Conservation (phyloP, 1,284 basidiomycete genomes). For the Schizophyllum amplum region DNA sequence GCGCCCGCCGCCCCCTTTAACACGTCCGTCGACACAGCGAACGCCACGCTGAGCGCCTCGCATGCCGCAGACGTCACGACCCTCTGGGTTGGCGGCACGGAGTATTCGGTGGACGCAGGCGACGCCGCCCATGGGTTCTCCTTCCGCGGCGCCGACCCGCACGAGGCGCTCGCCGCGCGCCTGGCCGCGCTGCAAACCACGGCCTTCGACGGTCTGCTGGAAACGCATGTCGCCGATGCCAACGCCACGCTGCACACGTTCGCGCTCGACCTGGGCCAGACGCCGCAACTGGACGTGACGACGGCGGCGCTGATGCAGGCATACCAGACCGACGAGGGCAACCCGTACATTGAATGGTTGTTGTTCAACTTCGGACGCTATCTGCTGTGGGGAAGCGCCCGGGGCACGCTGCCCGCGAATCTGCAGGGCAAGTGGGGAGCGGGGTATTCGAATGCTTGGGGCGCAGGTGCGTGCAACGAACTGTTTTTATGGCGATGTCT, state of each 20-base stretch:
- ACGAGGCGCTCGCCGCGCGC: slow-evolving; percentile 32
- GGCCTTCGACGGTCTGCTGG: slow-evolving; percentile 25
- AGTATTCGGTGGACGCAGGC: slow-evolving; percentile 57
- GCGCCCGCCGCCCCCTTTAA: background rate
- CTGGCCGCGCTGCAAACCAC: slow-evolving; percentile 23
- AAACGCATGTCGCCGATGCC: slow-evolving; percentile 45
- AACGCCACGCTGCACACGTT: slow-evolving; percentile 32
- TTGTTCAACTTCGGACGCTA: slow-evolving; percentile 67
- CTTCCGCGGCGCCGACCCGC: slow-evolving; percentile 57
- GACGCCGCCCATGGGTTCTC: slow-evolving; percentile 45
- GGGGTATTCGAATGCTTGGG: background rate
- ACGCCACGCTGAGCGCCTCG: slow-evolving; percentile 28
- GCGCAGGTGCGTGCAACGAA: slow-evolving; percentile 42
- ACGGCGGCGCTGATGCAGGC: slow-evolving; percentile 48
- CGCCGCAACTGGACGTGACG: slow-evolving; percentile 37
- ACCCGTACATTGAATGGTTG: slow-evolving; percentile 65
- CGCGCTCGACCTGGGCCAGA: slow-evolving; percentile 52
- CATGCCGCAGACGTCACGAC: slow-evolving; percentile 42
- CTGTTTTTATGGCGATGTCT: background rate
- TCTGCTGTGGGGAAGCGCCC: slow-evolving; percentile 50
- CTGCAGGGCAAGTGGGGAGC: slow-evolving; percentile 35
- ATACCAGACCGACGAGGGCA: slow-evolving; percentile 48
- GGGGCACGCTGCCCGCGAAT: slow-evolving; percentile 60
- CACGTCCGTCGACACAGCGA: slow-evolving; percentile 18
- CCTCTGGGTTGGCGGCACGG: slow-evolving; percentile 67